Conservation (phyloP, 1,139 yeast genomes). For the Blastobotrys petasosporus region DNA sequence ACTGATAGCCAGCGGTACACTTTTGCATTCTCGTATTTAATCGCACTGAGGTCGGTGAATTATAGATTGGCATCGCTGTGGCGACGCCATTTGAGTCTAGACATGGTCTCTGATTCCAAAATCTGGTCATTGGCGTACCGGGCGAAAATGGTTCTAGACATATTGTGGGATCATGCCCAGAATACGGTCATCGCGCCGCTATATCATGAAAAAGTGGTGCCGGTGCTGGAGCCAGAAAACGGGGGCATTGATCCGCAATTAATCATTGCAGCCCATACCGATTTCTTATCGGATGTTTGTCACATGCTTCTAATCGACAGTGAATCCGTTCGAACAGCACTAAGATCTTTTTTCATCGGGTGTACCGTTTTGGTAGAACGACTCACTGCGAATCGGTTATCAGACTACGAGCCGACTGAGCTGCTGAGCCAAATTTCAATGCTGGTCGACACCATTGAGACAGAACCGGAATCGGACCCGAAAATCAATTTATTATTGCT, state of each 20-base stretch:
- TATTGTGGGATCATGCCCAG: constrained; percentile 26
- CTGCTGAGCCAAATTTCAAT: not conserved
- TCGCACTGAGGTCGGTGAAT: constrained; percentile 16
- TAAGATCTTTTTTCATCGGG: constrained; percentile 16
- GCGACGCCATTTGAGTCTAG: constrained; percentile 7
- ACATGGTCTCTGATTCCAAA: not conserved
- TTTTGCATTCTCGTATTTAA: constrained; percentile 20
- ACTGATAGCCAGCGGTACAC: constrained; percentile 17
- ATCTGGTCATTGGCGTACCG: constrained; percentile 9
- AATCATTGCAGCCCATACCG: constrained; percentile 14
- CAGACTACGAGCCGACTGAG: not conserved
- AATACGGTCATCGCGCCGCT: constrained; percentile 17
- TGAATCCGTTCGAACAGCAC: constrained; percentile 10
- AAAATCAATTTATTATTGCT: constrained; percentile 12
- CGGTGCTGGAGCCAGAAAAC: constrained; percentile 3
- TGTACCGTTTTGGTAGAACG: constrained; percentile 10
- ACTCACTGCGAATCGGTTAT: not conserved
- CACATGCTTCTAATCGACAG: constrained; percentile 16
- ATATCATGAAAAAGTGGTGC: constrained; percentile 8
- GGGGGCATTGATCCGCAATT: constrained; percentile 19
- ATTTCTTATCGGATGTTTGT: constrained; percentile 14
- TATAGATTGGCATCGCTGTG: constrained; percentile 14
- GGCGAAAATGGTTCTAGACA: constrained; percentile 21
- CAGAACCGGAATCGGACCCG: constrained; percentile 6
- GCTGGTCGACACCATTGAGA: constrained; percentile 8